Percentiles rank a stretch among this genome's conserved stretches.
These are phyloP conservation scores for Lablab purpureus DNA, from an alignment of 306 rosid genomes.

Conservation along the genomic window DNA sequence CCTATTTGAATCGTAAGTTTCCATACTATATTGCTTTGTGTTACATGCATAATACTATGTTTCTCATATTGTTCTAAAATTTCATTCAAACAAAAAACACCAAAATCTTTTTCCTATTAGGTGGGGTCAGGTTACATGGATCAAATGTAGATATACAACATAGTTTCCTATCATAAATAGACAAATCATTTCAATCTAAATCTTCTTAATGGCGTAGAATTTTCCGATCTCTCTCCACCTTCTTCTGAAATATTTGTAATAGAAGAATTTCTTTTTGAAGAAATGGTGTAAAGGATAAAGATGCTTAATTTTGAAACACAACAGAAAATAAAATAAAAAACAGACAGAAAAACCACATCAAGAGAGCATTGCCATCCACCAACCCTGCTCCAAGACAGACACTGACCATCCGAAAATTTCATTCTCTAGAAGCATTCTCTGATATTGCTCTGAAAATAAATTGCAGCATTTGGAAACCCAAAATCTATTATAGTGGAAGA, in stretches of 20 bases:
- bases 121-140: neutral
- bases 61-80: conserved; percentile 6
- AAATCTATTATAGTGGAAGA: conserved; percentile 60
- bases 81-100: neutral
- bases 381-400: neutral
- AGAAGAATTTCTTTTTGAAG: too few species aligned
- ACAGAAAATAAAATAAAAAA: neutral
- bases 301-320: neutral
- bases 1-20: conserved; percentile 70
- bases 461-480: conserved; percentile 60
- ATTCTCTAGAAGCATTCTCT: neutral
- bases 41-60: neutral
- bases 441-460: conserved; percentile 27
- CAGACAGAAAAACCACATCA: neutral
- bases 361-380: neutral
- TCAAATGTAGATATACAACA: neutral
- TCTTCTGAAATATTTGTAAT: too few species aligned
- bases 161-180: neutral
- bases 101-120: neutral
- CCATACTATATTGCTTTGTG: neutral
- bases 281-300: too few species aligned
- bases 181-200: neutral
- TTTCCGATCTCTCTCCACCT: neutral
- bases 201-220: neutral
- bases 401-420: neutral